A percentile compares a stretch with the other conserved stretches of the same genome.
Evolutionary conservation across 805 yeast genomes (phyloP).

Genomic region (Candida piceae): DNA sequence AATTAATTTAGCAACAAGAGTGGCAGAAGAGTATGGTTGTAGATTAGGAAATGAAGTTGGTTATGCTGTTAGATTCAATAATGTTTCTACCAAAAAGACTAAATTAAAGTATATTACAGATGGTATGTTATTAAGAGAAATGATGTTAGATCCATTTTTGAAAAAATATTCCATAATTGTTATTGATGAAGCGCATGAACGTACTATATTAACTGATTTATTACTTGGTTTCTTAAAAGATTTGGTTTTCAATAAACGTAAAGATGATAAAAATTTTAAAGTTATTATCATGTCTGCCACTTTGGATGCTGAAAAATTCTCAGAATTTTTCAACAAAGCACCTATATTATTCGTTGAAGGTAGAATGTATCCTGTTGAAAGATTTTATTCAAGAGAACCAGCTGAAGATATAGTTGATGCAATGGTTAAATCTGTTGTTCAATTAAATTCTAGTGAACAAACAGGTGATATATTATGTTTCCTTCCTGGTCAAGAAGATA

Average conservation of each 20-base stretch:
- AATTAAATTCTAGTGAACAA: conserved; percentile 72
- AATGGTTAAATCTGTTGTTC: conserved; percentile 66
- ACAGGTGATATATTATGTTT: conserved; percentile 91
- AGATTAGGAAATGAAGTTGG: conserved; percentile 79
- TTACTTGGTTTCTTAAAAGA: conserved; percentile 83
- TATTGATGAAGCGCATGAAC: conserved; percentile 96
- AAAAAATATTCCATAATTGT: conserved; percentile 68
- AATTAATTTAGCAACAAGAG: conserved; percentile 87
- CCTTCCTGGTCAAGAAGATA: conserved; percentile 95
- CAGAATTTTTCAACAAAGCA: conserved; percentile 69
- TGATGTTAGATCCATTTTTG: conserved; percentile 68
- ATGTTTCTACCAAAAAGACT: conserved; percentile 53
- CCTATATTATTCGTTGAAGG: conserved; percentile 90
- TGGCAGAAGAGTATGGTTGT: conserved; percentile 81
- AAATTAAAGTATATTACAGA: conserved; percentile 84
- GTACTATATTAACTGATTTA: conserved; percentile 88
- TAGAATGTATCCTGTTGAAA: conserved; percentile 77
- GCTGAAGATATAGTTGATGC: conserved; percentile 83
- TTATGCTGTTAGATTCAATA: conserved; percentile 88
- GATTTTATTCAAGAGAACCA: conserved; percentile 57
- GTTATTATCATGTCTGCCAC: conserved; percentile 96
- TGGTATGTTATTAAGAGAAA: conserved; percentile 93
- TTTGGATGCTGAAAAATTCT: conserved; percentile 82
- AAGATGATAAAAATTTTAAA: conserved; percentile 47
- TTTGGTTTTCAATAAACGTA: conserved; percentile 43